Base-by-base conservation (phyloP, 345 rosid genomes). In the Iberis pinnata region DNA sequence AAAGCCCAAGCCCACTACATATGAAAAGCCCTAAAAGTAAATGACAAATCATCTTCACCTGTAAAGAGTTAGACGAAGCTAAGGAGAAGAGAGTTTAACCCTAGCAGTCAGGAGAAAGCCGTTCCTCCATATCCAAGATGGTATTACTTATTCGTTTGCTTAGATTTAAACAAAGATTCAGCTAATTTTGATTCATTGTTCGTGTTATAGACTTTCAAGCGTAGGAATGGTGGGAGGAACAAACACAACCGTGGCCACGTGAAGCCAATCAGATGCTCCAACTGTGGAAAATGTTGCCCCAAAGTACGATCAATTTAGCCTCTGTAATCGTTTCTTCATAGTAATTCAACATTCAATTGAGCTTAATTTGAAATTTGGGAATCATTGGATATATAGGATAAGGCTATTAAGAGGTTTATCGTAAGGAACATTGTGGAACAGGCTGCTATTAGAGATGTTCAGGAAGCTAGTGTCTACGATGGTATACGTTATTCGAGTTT, bases 361-460 rank as follows among this genome's bases (percentile, higher is more conserved):
- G 5, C 2, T 29, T 29, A 6, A 22, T 29, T 29, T 29, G 5
- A 7, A 29, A 5, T 29, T 29, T 29, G 8, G 33, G 33, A 29
- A 29, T 29, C 4, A 22, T 2, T 22, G 25, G 6, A 22, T 22
- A 2, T 22, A 6, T 29, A 29, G 33, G 33, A 29, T 9, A 29
- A 29, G 33, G 33, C 33, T 2, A 29, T 29, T 7, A 29, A 29
- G 33, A 29, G 33, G 10, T 29, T 29, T 9, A 29, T 29, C 10
- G 33, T 29, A 7, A 29, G 33, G 33, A 29, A 29, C 33, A 29
- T 29, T 29, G 33, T 29, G 8, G 33, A 29, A 7, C 33, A 86
- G 35, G 97, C 95, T 51, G 97, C 89, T 0, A 93, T 89, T 5
- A 79, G 97, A 58, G 97, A 89, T 29, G 33, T 29, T 29, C 33